These are phyloP conservation scores for Hymenoscyphus linearis DNA, from an alignment of 2,329 filamentous ascomycete species.

Conservation along the genomic window DNA sequence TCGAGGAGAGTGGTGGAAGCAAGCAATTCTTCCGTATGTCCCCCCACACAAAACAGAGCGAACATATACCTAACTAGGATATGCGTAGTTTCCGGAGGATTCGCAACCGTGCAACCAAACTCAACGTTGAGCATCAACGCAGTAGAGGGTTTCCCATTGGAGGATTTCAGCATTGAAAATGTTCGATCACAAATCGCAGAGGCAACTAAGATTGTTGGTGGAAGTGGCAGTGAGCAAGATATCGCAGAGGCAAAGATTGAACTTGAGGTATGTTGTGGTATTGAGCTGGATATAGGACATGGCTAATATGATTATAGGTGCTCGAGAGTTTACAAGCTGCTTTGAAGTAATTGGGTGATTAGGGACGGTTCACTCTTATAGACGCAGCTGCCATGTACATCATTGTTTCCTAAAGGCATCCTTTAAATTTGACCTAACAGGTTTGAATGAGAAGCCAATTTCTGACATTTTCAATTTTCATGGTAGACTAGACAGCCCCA, in stretches of 20 bases:
- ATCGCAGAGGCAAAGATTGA: slow-evolving; percentile 99
- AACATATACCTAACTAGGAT: background rate
- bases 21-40: slow-evolving; percentile 98
- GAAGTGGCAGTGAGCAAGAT: slow-evolving; percentile 90
- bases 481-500: background rate
- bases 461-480: background rate
- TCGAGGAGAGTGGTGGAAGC: slow-evolving; percentile 82
- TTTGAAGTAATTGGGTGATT: slow-evolving; percentile 58
- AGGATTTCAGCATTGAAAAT: slow-evolving; percentile 91
- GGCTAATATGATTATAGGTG: slow-evolving; percentile 52
- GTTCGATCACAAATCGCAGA: slow-evolving; percentile 87
- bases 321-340: slow-evolving; percentile 77
- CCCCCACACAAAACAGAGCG: slow-evolving; percentile 3
- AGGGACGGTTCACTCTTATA: slow-evolving; percentile 18
- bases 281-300: background rate
- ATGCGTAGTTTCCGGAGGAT: slow-evolving; percentile 80
- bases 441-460: background rate
- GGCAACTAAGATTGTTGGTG: slow-evolving; percentile 89
- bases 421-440: slow-evolving; percentile 13
- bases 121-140: slow-evolving; percentile 97
- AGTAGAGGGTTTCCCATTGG: slow-evolving; percentile 87
- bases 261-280: slow-evolving; percentile 69
- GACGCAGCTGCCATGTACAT: slow-evolving; percentile 31
- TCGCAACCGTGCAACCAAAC: slow-evolving; percentile 93
- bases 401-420: slow-evolving; percentile 29